A percentile compares a stretch with the other conserved stretches of the same genome.
phyloP scores from a whole-genome alignment of 202 grass and related monocot species.

The Carex arenaria region DNA sequence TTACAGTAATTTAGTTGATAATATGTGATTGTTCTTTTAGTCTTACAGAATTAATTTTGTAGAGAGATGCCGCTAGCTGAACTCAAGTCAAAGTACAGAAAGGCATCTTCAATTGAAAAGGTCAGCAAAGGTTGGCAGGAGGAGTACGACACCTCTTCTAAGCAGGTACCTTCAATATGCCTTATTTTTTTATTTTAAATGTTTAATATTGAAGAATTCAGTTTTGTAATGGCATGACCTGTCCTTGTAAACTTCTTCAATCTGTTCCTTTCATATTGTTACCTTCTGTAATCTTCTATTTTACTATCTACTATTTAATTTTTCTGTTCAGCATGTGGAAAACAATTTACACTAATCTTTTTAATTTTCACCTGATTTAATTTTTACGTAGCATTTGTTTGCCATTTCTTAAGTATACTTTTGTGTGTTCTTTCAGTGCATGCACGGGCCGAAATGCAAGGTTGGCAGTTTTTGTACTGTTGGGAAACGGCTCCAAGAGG shows the following conservation, averaged over 20 bases:
- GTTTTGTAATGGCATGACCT: constrained; percentile 16
- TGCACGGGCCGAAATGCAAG: constrained; percentile 99
- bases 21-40: constrained; percentile 9
- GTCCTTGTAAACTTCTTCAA: background rate
- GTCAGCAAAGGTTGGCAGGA: constrained; percentile 79
- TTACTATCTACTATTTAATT: background rate
- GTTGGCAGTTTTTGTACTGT: constrained; percentile 86
- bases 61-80: constrained; percentile 84
- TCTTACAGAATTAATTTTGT: constrained; percentile 37
- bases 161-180: constrained; percentile 49
- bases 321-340: background rate
- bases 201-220: constrained; percentile 3
- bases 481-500: constrained; percentile 87
- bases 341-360: background rate
- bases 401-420: background rate
- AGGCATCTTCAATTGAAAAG: constrained; percentile 78
- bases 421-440: constrained; percentile 71
- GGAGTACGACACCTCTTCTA: constrained; percentile 86
- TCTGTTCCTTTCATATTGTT: background rate
- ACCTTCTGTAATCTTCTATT: constrained; percentile 13
- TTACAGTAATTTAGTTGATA: background rate
- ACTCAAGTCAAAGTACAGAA: constrained; percentile 94
- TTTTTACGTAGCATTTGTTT: background rate
- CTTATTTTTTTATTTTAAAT: background rate
- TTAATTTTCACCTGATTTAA: background rate